Base-by-base conservation (phyloP, 345 rosid species). In the Excoecaria cochinchinensis region DNA sequence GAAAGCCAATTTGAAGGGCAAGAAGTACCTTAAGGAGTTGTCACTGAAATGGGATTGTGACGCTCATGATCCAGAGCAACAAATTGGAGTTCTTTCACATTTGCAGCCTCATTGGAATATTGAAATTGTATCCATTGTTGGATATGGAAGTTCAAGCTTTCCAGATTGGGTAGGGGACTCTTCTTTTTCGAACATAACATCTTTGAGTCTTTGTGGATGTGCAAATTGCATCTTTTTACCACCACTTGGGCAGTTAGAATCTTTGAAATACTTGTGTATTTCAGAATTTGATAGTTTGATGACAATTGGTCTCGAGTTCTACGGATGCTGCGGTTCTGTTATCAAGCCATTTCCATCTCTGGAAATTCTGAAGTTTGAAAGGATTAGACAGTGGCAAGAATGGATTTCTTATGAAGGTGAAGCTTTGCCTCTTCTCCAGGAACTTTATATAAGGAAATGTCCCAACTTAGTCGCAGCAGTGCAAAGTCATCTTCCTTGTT, bases 171-270 rank as follows among this genome's bases (percentile, higher is more conserved):
- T 59, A 59, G 63, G 63, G 15, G 58, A 53, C 58, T 53, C 58
- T 53, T 53, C n/a, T 31, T 73, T 61, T 42, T 73, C 69, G 25
- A 62, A 42, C 1, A 13, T 74, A 36, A 50, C 51, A 14, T 38
- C 39, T 6, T n/a, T 74, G 70, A 8, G 5, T 6, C 70, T 65
- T 3, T 4, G 16, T 2, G 16, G 70, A 14, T 64, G 77, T 19
- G 65, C 39, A 51, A 52, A 74, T 22, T 74, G 70, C 58, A n/a
- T 38, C 14, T 10, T 13, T 9, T 31, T 78, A 10, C 71, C 82
- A 42, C 55, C 82, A 3, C 74, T 69, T 17, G 78, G 82, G 39
- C 77, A 67, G 65, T 42, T 78, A 8, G 63, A 40, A 9, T 59
- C 39, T 36, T 74, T 73, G 0, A 42, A 68, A 36, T 13, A 25